Evolutionary conservation across 331 rosid genomes (phyloP), one percentile per base, ranked within the genome.

Genomic region (Prunus yedoensis): DNA sequence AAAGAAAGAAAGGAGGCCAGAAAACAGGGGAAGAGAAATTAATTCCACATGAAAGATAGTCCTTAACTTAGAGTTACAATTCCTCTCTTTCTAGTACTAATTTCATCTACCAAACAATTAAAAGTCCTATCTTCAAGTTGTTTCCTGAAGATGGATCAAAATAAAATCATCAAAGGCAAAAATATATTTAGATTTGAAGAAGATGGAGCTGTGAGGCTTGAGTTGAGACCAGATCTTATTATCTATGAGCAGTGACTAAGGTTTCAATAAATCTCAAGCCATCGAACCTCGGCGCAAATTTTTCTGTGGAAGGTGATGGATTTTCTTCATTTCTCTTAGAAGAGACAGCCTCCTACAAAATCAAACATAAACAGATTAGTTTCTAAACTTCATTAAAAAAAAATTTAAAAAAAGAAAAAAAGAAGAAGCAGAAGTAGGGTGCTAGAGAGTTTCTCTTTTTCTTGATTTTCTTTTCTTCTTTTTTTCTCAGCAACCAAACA

Each of bases 181-280:
- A 64, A 8, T 64, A 64, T 35, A 51, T 47, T 13, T 32, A 35
- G 49, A 64, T 64, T 64, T 8, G 8, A 64, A 18, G 67, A 62
- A 20, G 5, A 62, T 62, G 20, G 8, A 62, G 46, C 57, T 52
- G 15, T 52, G 57, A 52, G 52, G 52, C 52, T 47, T 16, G 8
- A 51, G n/a, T 51, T 21, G 35, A 21, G n/a, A 28, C 41, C 38
- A 21, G 16, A 46, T 68, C 16, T 46, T 25, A 23, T 77, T 30
- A 91, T 89, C 98, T 83, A 71, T 93, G 96, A 23, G 91, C 98
- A 71, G 98, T 93, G 12, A 93, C 74, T 4, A 93, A 82, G 14
- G 98, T 93, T 74, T 93, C 96, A 20, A 93, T 91, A 81, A 93
- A 93, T 50, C 95, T 88, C 82, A 93, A 80, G 3, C 98, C 98